These are phyloP conservation scores for Basipetospora chlamydospora DNA, from an alignment of 2,329 filamentous ascomycete species.

Conservation along the genomic window DNA sequence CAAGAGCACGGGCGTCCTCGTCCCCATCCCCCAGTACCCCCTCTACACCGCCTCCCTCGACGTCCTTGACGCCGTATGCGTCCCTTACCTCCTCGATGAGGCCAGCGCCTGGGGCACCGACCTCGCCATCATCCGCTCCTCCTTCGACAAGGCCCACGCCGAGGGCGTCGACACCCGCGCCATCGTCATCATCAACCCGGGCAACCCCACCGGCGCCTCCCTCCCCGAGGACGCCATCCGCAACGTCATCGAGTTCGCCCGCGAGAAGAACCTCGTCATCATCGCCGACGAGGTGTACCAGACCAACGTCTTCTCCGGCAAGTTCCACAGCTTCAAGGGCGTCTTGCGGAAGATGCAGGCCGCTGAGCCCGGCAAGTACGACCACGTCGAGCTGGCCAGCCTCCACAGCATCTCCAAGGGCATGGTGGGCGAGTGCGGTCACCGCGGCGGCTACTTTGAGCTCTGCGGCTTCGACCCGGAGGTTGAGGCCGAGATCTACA, in stretches of 20 bases:
- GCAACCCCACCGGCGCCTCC: constrained; percentile 88
- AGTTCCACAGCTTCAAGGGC: constrained; percentile 93
- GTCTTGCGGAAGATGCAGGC: constrained; percentile 69
- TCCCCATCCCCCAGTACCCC: constrained; percentile 95
- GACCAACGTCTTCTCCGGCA: constrained; percentile 90
- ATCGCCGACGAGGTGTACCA: constrained; percentile 98
- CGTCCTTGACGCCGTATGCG: constrained; percentile 69
- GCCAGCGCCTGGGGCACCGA: constrained; percentile 76
- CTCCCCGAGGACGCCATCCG: constrained; percentile 67
- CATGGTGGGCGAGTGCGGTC: constrained; percentile 97
- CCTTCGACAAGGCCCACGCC: constrained; percentile 59
- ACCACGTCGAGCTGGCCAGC: constrained; percentile 75
- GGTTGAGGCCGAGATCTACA: constrained; percentile 92
- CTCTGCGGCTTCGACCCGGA: constrained; percentile 74
- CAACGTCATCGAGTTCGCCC: constrained; percentile 74
- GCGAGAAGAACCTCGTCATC: constrained; percentile 71
- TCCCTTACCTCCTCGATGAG: constrained; percentile 92
- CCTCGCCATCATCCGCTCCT: constrained; percentile 56
- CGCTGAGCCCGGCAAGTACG: constrained; percentile 59
- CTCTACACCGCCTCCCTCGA: constrained; percentile 90
- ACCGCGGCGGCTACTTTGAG: constrained; percentile 96
- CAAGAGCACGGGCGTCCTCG: constrained; percentile 66
- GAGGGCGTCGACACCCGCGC: constrained; percentile 78
- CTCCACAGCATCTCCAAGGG: constrained; percentile 93
- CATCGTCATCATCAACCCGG: constrained; percentile 95